Evolutionary conservation across 805 yeast genomes (phyloP), one percentile per base, ranked within the genome.

Genomic region (Cyberlindnera amylophila): DNA sequence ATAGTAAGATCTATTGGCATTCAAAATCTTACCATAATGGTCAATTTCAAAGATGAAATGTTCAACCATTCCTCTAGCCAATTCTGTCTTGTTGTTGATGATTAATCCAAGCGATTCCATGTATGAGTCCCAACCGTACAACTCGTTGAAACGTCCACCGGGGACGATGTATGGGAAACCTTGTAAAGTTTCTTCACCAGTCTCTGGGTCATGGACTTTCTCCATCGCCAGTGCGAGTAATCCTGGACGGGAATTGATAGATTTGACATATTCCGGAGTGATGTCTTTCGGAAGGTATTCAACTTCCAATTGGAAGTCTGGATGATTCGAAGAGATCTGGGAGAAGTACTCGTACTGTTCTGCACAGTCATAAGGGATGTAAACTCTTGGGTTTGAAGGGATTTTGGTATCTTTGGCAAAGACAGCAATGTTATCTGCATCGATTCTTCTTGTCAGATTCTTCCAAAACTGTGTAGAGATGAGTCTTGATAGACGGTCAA

Each of bases 41-140:
- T 78, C 70, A 54, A 91, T 90, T 59, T 93, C 96, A 64, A 82
- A 93, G 42, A 88, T 82, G 60, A 89, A 90, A 63, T 91, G 90
- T 59, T 84, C 90, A 11, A 90, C 86, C 91, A 91, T 87, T 0
- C 95, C 96, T 52, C 81, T 71, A 8, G 96, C 91, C 27, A 90
- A 71, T 32, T 81, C 85, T 16, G 79, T 63, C 38, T 79, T 72
- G 32, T 74, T 76, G 56, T 85, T 84, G 21, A 76, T 73, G 19
- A 93, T 61, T 32, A 93, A 70, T 1, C 98, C 99, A 18, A 89
- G 63, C 0, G 93, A 77, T 59, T 83, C 89, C 83, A 93, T 86
- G 59, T 93, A 91, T 2, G 96, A 88, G 62, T 91, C 99, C 99
- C 99, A 91, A 13, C 98, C 99, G 58, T 93, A 91, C 45, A 89